Conservation (phyloP, 345 rosid species). For the Aquilaria malaccensis region DNA sequence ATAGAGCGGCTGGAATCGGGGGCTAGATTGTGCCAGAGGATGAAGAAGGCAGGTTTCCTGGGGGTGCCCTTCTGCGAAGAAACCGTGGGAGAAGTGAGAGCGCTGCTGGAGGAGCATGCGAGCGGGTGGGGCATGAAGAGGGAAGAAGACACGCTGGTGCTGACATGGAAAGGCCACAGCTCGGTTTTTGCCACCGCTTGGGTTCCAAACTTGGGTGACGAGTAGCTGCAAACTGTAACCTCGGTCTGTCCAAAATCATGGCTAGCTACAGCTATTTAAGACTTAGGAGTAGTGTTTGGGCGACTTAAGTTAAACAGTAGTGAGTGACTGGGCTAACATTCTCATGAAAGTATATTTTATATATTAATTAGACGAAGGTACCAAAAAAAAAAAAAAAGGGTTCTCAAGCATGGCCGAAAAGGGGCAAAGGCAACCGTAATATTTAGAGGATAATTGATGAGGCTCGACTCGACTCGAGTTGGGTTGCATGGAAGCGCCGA, state of each 20-base stretch:
- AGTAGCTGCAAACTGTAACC: too few relatives aligned
- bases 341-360: background rate
- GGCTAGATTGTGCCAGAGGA: conserved; percentile 32
- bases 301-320: too few relatives aligned
- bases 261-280: too few relatives aligned
- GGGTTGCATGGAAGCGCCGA: too few relatives aligned
- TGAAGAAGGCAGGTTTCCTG: conserved; percentile 38
- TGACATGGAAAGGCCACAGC: conserved; percentile 79
- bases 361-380: too few relatives aligned
- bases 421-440: too few relatives aligned
- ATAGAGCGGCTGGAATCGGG: conserved; percentile 51
- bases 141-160: conserved; percentile 55
- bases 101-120: conserved; percentile 55
- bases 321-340: background rate
- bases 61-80: conserved; percentile 48
- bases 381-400: too few relatives aligned
- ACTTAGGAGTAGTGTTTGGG: background rate
- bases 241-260: too few relatives aligned
- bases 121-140: conserved; percentile 78
- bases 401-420: too few relatives aligned
- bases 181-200: conserved; percentile 64
- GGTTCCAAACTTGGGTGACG: conserved; percentile 23
- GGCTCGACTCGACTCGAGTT: too few relatives aligned
- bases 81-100: conserved; percentile 41
- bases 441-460: too few relatives aligned